Conservation (phyloP, 129 eudicot genomes). For the Scalesia atractyloides region DNA sequence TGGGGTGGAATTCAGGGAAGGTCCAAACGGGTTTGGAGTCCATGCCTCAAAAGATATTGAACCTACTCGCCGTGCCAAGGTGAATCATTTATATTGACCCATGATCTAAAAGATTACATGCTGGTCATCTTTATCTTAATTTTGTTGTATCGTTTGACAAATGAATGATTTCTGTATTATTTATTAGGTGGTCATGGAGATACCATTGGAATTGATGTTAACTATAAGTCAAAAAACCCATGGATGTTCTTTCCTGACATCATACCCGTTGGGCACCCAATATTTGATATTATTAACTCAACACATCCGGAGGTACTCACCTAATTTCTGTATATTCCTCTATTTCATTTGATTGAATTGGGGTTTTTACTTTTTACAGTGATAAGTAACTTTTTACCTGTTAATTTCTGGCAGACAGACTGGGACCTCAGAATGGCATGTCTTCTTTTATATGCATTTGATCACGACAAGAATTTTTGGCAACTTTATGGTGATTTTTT, state of each 20-base stretch:
- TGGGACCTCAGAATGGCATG: conserved; percentile 98
- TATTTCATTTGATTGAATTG: not conserved
- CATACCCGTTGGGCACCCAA: conserved; percentile 92
- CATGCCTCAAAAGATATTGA: conserved; percentile 83
- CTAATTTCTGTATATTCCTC: not conserved
- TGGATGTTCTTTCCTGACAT: conserved; percentile 99
- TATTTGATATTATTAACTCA: conserved; percentile 92
- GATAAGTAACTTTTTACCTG: conserved; percentile 1
- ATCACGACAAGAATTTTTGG: conserved; percentile 91
- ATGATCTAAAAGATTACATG: not conserved
- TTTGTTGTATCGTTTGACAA: conserved; percentile 5
- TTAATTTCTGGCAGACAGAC: conserved; percentile 62
- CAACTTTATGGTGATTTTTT: conserved; percentile 94
- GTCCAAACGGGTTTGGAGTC: conserved; percentile 92
- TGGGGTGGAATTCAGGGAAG: conserved; percentile 96
- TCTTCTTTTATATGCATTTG: conserved; percentile 87
- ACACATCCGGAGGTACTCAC: conserved; percentile 80
- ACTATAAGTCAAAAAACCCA: conserved; percentile 89
- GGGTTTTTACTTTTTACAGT: not conserved
- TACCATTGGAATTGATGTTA: conserved; percentile 91
- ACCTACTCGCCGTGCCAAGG: conserved; percentile 92
- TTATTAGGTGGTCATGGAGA: conserved; percentile 89
- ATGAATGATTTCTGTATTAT: conserved; percentile 12
- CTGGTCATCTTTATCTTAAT: conserved; percentile 6
- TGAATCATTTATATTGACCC: conserved; percentile 23